Evolutionary conservation across 768 basidiomycete species (phyloP).

Genomic region (Mycena kentingensis): DNA sequence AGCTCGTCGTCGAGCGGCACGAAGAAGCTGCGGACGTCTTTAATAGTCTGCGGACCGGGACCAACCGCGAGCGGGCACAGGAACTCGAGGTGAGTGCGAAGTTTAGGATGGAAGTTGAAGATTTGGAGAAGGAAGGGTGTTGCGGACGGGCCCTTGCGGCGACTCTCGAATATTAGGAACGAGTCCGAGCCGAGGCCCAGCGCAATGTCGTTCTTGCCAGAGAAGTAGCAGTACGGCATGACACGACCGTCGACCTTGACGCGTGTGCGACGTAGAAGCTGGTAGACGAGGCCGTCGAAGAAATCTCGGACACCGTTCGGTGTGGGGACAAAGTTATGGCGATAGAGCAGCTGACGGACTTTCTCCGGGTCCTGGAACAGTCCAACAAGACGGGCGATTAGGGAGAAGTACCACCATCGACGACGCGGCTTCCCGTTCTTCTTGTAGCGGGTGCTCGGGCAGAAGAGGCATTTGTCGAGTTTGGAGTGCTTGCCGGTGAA

Average conservation of each 20-base stretch:
- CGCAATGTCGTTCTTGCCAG: conserved; percentile 38
- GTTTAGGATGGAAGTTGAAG: conserved; percentile 41
- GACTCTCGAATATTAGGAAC: conserved; percentile 34
- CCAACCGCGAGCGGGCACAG: conserved; percentile 42
- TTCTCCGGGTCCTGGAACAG: too few relatives aligned
- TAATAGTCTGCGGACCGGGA: conserved; percentile 42
- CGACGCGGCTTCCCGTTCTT: too few relatives aligned
- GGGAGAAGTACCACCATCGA: too few relatives aligned
- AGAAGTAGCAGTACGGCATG: conserved; percentile 33
- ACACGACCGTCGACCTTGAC: conserved; percentile 25
- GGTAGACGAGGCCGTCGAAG: too few relatives aligned
- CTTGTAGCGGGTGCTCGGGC: too few relatives aligned
- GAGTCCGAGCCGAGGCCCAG: conserved; percentile 42
- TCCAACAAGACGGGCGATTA: too few relatives aligned
- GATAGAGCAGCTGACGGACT: too few relatives aligned
- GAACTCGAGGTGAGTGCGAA: conserved; percentile 33
- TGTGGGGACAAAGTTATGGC: too few relatives aligned
- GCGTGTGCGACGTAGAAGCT: too few relatives aligned
- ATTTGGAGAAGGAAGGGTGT: conserved; percentile 38
- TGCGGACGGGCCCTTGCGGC: conserved; percentile 16
- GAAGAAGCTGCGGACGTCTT: conserved; percentile 41
- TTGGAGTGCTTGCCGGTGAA: too few relatives aligned
- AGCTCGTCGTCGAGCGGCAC: conserved; percentile 39
- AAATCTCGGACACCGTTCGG: too few relatives aligned
- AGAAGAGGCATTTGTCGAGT: too few relatives aligned